Evolutionary conservation across 169 alveolate genomes (phyloP).

Genomic region (Cryptosporidium ubiquitum): DNA sequence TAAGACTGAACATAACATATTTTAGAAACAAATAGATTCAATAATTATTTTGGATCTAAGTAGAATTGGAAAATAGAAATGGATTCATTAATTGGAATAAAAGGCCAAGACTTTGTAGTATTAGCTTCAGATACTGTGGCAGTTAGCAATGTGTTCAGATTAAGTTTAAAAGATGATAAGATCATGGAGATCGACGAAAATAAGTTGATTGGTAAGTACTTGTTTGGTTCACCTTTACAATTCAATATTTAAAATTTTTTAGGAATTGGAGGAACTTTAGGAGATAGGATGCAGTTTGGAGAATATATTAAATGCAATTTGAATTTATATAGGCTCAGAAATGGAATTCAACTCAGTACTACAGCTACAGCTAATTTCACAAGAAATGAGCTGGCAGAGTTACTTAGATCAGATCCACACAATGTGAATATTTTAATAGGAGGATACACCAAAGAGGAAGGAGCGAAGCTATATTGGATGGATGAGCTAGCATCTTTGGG

Average conservation of each 20-base stretch:
- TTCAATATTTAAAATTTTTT: background rate
- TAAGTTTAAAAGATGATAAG: constrained; percentile 80
- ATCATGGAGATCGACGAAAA: constrained; percentile 80
- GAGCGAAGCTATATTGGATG: constrained; percentile 90
- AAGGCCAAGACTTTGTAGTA: constrained; percentile 84
- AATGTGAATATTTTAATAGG: constrained; percentile 87
- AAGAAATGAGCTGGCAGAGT: constrained; percentile 86
- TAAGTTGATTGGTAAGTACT: constrained; percentile 79
- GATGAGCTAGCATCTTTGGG: constrained; percentile 90
- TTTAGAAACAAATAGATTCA: background rate
- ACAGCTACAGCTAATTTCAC: constrained; percentile 87
- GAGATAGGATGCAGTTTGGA: constrained; percentile 88
- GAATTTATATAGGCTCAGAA: constrained; percentile 84
- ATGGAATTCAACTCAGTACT: constrained; percentile 82
- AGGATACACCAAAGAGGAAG: constrained; percentile 88
- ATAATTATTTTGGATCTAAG: background rate
- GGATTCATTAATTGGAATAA: constrained; percentile 88
- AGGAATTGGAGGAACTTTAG: constrained; percentile 86
- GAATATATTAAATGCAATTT: constrained; percentile 84
- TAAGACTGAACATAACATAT: background rate
- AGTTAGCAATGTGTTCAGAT: constrained; percentile 80
- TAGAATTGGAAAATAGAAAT: constrained; percentile 29
- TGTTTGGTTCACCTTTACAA: background rate
- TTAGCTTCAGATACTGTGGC: constrained; percentile 85
- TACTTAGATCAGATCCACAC: constrained; percentile 87